Percentiles rank a stretch among this genome's conserved stretches.
phyloP scores from a whole-genome alignment of 768 basidiomycete genomes.

The Tulasnella calospora region DNA sequence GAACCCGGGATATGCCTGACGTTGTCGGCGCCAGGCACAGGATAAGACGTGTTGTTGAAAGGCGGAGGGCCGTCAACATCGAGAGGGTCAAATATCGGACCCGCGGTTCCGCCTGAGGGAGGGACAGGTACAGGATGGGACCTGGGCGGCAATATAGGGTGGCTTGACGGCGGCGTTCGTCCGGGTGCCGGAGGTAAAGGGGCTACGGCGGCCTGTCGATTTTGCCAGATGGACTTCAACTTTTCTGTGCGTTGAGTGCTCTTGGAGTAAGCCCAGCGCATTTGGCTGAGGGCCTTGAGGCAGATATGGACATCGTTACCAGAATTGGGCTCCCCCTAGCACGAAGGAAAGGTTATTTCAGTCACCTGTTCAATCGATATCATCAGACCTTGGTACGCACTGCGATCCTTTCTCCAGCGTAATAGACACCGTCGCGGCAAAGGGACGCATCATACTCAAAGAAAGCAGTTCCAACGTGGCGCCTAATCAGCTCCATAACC shows the following conservation, averaged over 20 bases:
- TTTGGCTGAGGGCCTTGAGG: slow-evolving; percentile 67
- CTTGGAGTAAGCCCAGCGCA: slow-evolving; percentile 70
- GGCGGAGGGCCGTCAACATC: not conserved
- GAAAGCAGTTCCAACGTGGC: slow-evolving; percentile 51
- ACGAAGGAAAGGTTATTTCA: not conserved
- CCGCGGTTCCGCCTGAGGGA: not conserved
- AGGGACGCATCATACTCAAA: slow-evolving; percentile 84
- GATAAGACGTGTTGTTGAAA: not conserved
- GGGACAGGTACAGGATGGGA: not conserved
- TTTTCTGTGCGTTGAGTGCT: slow-evolving; percentile 51
- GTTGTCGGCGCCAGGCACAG: not conserved
- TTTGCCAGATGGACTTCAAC: slow-evolving; percentile 21
- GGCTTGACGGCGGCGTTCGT: not conserved
- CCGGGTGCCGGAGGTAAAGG: not conserved
- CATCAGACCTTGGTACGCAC: not conserved
- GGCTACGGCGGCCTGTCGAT: not conserved
- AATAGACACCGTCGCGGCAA: slow-evolving; percentile 86
- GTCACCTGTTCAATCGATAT: not conserved
- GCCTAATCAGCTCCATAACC: slow-evolving; percentile 48
- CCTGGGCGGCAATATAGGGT: not conserved
- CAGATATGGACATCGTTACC: slow-evolving; percentile 56
- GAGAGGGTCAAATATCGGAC: slow-evolving; percentile 8
- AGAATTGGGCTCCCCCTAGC: slow-evolving; percentile 42
- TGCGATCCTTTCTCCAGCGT: slow-evolving; percentile 72
- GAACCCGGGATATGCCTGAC: not conserved